Base-by-base conservation (phyloP, 352 stramenopile genomes). In the Plasmopara muralis region DNA sequence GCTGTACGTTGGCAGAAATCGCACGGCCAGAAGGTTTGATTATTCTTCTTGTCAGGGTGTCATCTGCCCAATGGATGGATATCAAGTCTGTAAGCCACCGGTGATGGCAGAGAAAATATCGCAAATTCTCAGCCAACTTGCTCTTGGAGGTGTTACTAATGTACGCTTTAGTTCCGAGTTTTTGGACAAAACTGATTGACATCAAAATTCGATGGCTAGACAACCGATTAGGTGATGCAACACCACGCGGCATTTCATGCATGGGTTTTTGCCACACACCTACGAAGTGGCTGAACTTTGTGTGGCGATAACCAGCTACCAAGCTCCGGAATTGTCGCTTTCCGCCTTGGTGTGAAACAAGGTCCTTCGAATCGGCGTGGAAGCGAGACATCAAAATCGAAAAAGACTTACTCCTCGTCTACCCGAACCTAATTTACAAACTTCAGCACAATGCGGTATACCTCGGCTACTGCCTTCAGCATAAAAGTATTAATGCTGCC, bases 111-210 rank as follows among this genome's bases (percentile, higher is more conserved):
- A 14, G 6, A 16, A 6, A 9, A 1, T 41, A 15, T 41, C 37
- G 14, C 12, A 15, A 41, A 18, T 41, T 41, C 37, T 41, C 1
- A n/a, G 9, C 7, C 13, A 41, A 18, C 7, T 41, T 41, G 13
- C 5, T 8, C 5, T 13, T 1, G 4, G 37, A 8, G 1, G 12
- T 1, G 9, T 13, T 15, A 4, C 0, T 6, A 41, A 15, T 13
- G n/a, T 9, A 8, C 37, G 37, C 37, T 41, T 13, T 8, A 1
- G 37, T 16, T 7, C 6, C 12, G 16, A 41, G 1, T 41, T 88
- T 82, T 52, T 61, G 59, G 37, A 78, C 57, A 51, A 53, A 34
- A 39, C 29, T 55, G 0, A 45, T 50, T 12, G 20, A 25, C 20
- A 33, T 31, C 2, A 33, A 25, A 8, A 55, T 62, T 37, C 47